Evolutionary conservation across 768 basidiomycete species (phyloP), one percentile per base, ranked within the genome.

Genomic region (Suillus weaverae): DNA sequence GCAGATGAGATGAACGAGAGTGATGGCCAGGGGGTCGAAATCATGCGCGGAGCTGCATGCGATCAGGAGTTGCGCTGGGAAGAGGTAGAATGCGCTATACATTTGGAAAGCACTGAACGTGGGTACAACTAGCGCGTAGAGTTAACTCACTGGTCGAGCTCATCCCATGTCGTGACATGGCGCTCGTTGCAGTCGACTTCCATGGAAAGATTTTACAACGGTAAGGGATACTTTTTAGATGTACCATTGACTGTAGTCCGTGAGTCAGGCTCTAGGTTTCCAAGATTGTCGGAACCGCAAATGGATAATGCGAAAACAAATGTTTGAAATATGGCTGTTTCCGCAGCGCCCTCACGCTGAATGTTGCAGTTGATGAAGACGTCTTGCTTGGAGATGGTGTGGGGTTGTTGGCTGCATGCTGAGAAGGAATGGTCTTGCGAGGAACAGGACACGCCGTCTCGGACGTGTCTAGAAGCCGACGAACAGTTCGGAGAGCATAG

Each of bases 131-230:
- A 26, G 11, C 20, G 32, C 18, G 22, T 1, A 44, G 30, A 30
- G 26, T 43, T 13, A 1, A 75, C 73, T 44, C 30, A 75, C 74
- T 54, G 60, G 38, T 14, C 38, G 5, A 63, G 60, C 22, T 65
- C 69, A 14, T 75, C 75, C 75, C 73, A 75, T 62, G 74, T 65
- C 3, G 71, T 74, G 38, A 73, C 32, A 13, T 74, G 59, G 3
- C 48, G 55, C 33, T 69, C 63, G n/a, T 62, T 55, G 3, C 68
- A 44, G 4, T 51, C 41, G 20, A 71, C 69, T n/a, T 46, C 3
- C 8, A 75, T 61, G 13, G 44, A 61, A 8, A 76, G 18, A 16
- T 73, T 67, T 13, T 67, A 14, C 26, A 50, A 50, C 26, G 48
- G 48, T 22, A 57, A 30, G 7, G 48, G 41, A 39, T 57, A 57